phyloP scores from a whole-genome alignment of 2,329 filamentous ascomycete species.

The Rhynchosporium secalis region DNA sequence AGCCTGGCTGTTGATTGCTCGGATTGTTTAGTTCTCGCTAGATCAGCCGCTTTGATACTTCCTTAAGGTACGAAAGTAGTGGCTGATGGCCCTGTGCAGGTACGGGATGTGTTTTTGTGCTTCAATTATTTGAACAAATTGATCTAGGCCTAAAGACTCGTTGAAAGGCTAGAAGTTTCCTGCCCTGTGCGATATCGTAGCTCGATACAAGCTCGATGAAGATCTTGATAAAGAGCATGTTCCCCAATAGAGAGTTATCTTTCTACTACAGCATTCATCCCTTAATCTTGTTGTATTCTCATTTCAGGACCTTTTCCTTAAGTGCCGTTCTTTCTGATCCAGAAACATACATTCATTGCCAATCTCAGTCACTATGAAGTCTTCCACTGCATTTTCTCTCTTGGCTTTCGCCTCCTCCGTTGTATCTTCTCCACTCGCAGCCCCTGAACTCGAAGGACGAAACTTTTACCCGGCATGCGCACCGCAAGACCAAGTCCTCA shows the following conservation, averaged over 20 bases:
- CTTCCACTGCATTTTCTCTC: neutral
- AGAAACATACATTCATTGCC: neutral
- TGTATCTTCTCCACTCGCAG: constrained; percentile 1
- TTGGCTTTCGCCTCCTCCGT: neutral
- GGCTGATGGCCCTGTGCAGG: neutral
- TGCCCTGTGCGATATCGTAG: no score
- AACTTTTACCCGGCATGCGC: neutral
- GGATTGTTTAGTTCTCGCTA: neutral
- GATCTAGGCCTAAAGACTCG: neutral
- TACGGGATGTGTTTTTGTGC: neutral
- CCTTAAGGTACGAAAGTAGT: neutral
- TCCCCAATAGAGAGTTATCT: no score
- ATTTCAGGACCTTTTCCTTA: neutral
- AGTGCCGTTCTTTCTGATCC: neutral
- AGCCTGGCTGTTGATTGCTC: neutral
- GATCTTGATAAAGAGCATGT: no score
- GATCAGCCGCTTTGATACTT: neutral
- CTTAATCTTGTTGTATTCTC: neutral
- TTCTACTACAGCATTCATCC: neutral
- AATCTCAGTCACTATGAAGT: neutral
- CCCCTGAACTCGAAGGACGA: neutral
- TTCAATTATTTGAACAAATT: neutral
- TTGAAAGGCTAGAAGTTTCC: neutral
- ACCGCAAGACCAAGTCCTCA: neutral
- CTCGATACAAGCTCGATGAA: no score